Base-by-base conservation (phyloP, 169 alveolate genomes). In the Plasmodium reichenowi region DNA sequence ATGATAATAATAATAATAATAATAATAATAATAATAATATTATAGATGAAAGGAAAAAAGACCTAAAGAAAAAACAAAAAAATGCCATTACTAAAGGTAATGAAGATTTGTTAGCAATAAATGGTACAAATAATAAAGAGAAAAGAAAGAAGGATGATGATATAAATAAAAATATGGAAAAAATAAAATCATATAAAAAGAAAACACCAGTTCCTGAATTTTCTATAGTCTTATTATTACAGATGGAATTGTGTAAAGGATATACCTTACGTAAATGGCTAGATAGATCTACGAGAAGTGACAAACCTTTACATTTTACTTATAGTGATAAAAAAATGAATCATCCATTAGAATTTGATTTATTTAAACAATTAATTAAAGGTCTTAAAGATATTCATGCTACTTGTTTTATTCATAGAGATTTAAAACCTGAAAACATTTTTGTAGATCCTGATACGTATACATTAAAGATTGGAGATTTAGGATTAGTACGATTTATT, bases 351-450 rank as follows among this genome's bases (percentile, higher is more conserved):
- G 98, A 95, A 70, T 88, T 96, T 63, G 94, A 91, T 43, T 85
- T 96, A 64, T 95, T 95, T 89, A 93, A 93, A 89, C 98, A 96
- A 74, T 94, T 96, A 50, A 93, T 96, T 29, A 96, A 96, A 88
- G 98, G 98, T 4, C 75, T 96, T 43, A 90, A 97, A 29, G 98
- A 96, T 74, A 96, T 96, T 5, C 98, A 96, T 87, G 92, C 95
- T 20, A 93, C 93, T 54, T 95, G 98, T 59, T 94, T 97, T 83
- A 95, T 96, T 54, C 98, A 97, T 92, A 94, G 98, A 20, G 98
- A 97, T 80, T 88, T 97, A 63, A 97, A 97, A 85, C 98, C 98
- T 8, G 98, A 97, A 59, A 97, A 97, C 76, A 93, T 96, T 4
- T 95, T 97, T 87, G 97, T 97, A 32, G 96, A 94, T 70, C 96